These are phyloP conservation scores for Conringia planisiliqua DNA, from an alignment of 345 rosid species.

Conservation along the genomic window DNA sequence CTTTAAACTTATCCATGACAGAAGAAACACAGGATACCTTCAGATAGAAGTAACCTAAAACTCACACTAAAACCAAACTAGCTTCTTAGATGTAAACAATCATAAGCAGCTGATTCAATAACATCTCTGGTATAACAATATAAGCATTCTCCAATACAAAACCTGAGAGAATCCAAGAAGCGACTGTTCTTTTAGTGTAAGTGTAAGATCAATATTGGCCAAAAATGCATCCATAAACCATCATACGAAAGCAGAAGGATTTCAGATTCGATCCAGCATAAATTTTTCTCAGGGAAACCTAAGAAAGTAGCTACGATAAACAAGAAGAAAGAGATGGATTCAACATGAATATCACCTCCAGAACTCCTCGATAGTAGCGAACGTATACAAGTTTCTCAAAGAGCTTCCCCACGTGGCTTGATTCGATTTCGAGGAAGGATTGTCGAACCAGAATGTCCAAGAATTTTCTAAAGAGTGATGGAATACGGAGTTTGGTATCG, in stretches of 20 bases:
- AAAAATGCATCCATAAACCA: too few relatives aligned
- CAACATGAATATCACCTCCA: conserved; percentile 54
- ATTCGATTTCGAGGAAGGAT: conserved; percentile 49
- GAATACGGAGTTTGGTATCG: conserved; percentile 26
- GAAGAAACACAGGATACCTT: background rate
- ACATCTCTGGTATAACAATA: too few relatives aligned
- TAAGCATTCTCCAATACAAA: too few relatives aligned
- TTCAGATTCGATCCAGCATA: background rate
- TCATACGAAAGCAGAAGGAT: background rate
- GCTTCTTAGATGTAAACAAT: conserved; percentile 6
- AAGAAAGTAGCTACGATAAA: background rate
- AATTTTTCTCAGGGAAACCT: background rate
- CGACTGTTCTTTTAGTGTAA: background rate
- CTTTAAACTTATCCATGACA: background rate
- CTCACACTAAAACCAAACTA: background rate
- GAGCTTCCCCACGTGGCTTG: conserved; percentile 73
- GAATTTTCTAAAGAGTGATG: conserved; percentile 56
- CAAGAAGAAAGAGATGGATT: background rate
- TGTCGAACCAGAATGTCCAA: conserved; percentile 95
- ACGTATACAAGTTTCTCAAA: conserved; percentile 66
- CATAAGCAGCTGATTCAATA: background rate
- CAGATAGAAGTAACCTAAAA: background rate
- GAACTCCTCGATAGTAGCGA: conserved; percentile 68
- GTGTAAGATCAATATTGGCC: too few relatives aligned
- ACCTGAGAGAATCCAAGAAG: background rate